phyloP scores from a whole-genome alignment of 371 early-diverging fungal genomes.

The Parasitella parasitica region DNA sequence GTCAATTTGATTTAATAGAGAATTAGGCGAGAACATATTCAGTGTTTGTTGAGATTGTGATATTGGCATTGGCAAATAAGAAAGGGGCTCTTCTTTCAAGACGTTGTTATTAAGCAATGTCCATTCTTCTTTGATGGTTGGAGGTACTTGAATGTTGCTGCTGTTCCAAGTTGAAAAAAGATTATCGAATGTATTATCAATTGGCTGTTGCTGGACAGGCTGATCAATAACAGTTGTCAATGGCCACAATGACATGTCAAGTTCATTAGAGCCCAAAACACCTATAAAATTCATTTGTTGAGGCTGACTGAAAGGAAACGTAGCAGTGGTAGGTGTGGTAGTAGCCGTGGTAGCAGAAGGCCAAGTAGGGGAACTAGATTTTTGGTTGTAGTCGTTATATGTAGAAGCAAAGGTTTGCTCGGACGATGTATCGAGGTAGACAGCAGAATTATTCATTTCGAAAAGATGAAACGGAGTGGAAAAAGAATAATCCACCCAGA shows the following conservation, averaged over 20 bases:
- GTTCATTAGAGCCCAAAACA: background rate
- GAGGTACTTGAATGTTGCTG: background rate
- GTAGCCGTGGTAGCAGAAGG: background rate
- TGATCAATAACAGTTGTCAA: background rate
- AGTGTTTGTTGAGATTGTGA: background rate
- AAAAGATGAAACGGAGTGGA: background rate
- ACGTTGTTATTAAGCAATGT: background rate
- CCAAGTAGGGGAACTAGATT: background rate
- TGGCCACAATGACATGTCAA: background rate
- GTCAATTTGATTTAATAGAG: background rate
- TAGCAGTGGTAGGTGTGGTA: background rate
- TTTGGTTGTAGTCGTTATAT: background rate
- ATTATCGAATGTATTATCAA: background rate
- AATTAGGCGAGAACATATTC: background rate
- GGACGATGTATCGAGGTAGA: background rate
- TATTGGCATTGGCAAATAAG: background rate
- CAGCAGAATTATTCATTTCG: background rate
- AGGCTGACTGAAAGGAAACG: background rate
- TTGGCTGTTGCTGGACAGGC: background rate
- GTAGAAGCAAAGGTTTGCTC: background rate
- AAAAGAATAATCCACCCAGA: background rate
- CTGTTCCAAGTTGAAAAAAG: slow-evolving; percentile 9
- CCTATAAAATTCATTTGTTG: background rate
- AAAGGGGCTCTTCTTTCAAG: background rate
- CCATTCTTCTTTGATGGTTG: slow-evolving; percentile 22